Conservation (phyloP, 2,329 filamentous ascomycete genomes). For the Drechslerella coelobrocha region DNA sequence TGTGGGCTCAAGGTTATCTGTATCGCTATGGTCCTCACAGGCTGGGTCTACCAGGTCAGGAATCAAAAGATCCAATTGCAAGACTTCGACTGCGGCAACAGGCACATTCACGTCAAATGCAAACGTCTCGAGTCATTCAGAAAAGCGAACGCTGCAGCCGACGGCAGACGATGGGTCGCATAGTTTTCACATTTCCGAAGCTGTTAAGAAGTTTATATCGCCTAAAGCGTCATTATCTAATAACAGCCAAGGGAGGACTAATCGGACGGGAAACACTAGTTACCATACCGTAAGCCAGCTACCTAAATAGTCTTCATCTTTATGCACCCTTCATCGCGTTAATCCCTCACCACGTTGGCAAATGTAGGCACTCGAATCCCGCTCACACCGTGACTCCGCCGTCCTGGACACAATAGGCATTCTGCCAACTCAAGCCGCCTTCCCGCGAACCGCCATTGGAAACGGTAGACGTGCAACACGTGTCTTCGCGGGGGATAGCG, state of each 20-base stretch:
- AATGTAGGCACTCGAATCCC: constrained; percentile 25
- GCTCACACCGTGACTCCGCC: constrained; percentile 33
- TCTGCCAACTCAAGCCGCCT: constrained; percentile 28
- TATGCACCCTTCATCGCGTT: neutral
- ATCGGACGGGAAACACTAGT: constrained; percentile 31
- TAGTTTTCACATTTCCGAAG: constrained; percentile 24
- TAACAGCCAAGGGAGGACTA: constrained; percentile 7
- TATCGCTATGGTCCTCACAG: constrained; percentile 14
- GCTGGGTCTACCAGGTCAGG: constrained; percentile 15
- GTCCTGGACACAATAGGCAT: constrained; percentile 45
- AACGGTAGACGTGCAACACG: constrained; percentile 23
- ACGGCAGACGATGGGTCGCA: neutral
- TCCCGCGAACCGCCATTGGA: constrained; percentile 24
- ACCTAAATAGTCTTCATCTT: neutral
- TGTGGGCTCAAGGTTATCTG: constrained; percentile 27
- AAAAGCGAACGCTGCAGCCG: neutral
- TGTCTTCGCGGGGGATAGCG: constrained; percentile 22
- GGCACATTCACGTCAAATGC: neutral
- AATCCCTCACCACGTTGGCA: neutral
- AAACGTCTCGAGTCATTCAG: constrained; percentile 5
- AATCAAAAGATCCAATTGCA: constrained; percentile 20
- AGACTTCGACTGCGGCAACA: constrained; percentile 2
- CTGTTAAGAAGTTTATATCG: constrained; percentile 37
- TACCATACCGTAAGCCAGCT: constrained; percentile 22
- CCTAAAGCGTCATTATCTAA: constrained; percentile 6